Evolutionary conservation across 495 filamentous ascomycete species (phyloP).

Genomic region (Collariella sp.): DNA sequence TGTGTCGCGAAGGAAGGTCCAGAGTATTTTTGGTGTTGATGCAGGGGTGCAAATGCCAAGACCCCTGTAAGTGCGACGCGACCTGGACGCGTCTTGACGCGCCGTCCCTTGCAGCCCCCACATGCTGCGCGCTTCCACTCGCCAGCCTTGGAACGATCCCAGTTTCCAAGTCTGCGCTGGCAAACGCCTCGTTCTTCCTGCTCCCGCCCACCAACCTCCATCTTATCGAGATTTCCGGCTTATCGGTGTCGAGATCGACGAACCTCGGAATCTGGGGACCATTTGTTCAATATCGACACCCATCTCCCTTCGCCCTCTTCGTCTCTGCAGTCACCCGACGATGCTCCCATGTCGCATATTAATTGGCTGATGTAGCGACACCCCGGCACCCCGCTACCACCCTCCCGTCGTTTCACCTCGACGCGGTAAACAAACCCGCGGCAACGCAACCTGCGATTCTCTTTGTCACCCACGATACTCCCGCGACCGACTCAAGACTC

Average conservation of each 20-base stretch:
- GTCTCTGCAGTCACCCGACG: constrained; percentile 15
- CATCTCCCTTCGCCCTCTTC: neutral
- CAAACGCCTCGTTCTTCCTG: neutral
- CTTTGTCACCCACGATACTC: neutral
- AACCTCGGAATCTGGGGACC: neutral
- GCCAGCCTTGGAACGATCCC: no score
- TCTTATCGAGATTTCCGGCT: constrained; percentile 16
- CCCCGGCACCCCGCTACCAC: neutral
- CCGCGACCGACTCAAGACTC: neutral
- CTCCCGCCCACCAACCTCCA: constrained; percentile 2
- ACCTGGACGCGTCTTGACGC: constrained; percentile 18
- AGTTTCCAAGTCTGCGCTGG: neutral
- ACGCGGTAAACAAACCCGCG: constrained; percentile 9
- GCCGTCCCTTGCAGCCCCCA: neutral
- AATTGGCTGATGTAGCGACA: constrained; percentile 24
- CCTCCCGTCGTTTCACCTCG: neutral
- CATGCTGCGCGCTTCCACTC: constrained; percentile 1
- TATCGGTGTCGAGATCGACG: constrained; percentile 11
- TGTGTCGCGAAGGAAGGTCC: neutral
- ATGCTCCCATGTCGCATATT: constrained; percentile 23
- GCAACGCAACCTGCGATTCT: neutral
- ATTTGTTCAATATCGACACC: neutral
- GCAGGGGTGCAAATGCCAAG: constrained; percentile 12
- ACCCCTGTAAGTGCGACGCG: constrained; percentile 28
- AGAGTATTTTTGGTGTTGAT: neutral